phyloP scores from a whole-genome alignment of 306 rosid species.

The Hylodesmum podocarpum region DNA sequence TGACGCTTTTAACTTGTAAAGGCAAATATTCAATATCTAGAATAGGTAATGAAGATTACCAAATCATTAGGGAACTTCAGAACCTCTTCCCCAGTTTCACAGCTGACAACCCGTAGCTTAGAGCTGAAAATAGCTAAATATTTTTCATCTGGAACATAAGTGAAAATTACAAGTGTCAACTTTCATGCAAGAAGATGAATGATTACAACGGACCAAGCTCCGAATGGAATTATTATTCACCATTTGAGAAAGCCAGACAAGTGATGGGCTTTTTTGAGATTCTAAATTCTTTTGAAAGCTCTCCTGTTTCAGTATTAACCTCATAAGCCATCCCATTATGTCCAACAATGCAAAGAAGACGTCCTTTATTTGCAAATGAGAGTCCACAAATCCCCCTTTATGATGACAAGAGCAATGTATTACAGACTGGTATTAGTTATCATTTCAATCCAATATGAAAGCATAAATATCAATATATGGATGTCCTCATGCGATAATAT shows the following conservation, averaged over 20 bases:
- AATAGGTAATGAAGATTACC: slow-evolving; percentile 34
- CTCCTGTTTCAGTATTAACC: slow-evolving; percentile 48
- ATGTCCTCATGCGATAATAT: not conserved
- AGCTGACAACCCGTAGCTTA: slow-evolving; percentile 45
- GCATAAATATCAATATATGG: slow-evolving; percentile 1
- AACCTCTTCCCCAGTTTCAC: slow-evolving; percentile 48
- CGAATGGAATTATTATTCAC: slow-evolving; percentile 37
- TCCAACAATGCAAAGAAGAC: slow-evolving; percentile 46
- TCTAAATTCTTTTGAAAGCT: slow-evolving; percentile 40
- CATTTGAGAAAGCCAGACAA: slow-evolving; percentile 50
- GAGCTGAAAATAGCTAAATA: slow-evolving; percentile 45
- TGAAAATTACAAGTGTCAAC: slow-evolving; percentile 20
- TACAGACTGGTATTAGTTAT: not conserved
- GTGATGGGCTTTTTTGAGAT: slow-evolving; percentile 50
- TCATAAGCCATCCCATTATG: slow-evolving; percentile 43
- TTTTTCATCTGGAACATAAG: slow-evolving; percentile 47
- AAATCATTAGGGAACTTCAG: slow-evolving; percentile 41
- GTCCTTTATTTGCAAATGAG: slow-evolving; percentile 45
- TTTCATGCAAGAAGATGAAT: slow-evolving; percentile 8
- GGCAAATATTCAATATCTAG: slow-evolving; percentile 22
- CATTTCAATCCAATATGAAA: not conserved
- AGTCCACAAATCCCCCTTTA: slow-evolving; percentile 54
- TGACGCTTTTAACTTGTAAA: slow-evolving; percentile 12
- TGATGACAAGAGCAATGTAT: slow-evolving; percentile 6
- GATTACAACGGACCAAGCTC: slow-evolving; percentile 13